These are phyloP conservation scores for Epichloe sibirici DNA, from an alignment of 2,329 filamentous ascomycete species.

Conservation along the genomic window DNA sequence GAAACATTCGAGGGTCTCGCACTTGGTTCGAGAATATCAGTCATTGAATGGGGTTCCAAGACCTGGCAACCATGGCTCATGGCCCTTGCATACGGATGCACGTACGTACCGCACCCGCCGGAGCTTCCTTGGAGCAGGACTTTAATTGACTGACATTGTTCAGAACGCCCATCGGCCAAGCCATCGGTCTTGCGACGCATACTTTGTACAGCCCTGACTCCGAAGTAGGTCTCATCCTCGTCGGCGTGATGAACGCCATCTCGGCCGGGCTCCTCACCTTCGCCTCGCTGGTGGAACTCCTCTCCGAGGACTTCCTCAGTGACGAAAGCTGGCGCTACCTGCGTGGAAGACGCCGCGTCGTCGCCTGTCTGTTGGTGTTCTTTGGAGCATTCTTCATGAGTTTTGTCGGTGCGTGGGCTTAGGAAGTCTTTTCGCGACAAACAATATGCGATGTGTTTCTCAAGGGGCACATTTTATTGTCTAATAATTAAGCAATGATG, in stretches of 20 bases:
- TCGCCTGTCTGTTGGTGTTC: slow-evolving; percentile 45
- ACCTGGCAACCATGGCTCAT: slow-evolving; percentile 42
- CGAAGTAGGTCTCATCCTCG: slow-evolving; percentile 53
- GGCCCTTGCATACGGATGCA: slow-evolving; percentile 44
- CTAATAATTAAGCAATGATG: neutral
- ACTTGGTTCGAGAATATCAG: slow-evolving; percentile 51
- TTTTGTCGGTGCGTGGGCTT: slow-evolving; percentile 52
- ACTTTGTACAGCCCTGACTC: slow-evolving; percentile 57
- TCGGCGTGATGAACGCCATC: slow-evolving; percentile 64
- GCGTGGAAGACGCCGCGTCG: slow-evolving; percentile 38
- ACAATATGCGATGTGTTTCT: neutral
- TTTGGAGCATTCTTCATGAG: slow-evolving; percentile 50
- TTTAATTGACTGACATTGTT: neutral
- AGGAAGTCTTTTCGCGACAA: slow-evolving; percentile 7
- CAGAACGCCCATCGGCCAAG: slow-evolving; percentile 57
- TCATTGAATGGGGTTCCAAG: slow-evolving; percentile 30
- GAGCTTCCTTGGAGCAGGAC: neutral
- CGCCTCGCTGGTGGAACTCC: slow-evolving; percentile 57
- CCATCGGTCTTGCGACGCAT: slow-evolving; percentile 58
- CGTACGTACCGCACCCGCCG: slow-evolving; percentile 7
- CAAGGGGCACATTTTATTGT: neutral
- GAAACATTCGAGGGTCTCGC: slow-evolving; percentile 44
- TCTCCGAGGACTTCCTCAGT: slow-evolving; percentile 59
- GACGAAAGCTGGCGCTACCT: slow-evolving; percentile 49
- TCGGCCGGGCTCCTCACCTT: slow-evolving; percentile 60